Evolutionary conservation across 257 asterid genomes (phyloP).

Genomic region (Pogostemon cablin): DNA sequence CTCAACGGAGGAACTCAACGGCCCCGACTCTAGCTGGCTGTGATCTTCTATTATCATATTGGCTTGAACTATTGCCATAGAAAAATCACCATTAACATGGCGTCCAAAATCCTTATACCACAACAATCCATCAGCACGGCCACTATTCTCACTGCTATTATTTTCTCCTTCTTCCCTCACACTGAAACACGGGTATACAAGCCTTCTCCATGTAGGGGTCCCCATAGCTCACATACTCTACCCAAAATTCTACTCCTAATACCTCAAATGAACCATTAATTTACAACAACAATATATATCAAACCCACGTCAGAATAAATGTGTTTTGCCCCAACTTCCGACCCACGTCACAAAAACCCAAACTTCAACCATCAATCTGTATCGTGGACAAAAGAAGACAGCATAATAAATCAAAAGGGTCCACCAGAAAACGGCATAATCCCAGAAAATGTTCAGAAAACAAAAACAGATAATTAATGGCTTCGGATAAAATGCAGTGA

Average conservation of each 20-base stretch:
- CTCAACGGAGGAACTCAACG: conserved; percentile 55
- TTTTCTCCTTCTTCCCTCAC: conserved; percentile 48
- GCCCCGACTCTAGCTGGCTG: conserved; percentile 80
- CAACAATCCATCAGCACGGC: conserved; percentile 63
- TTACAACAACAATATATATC: neutral
- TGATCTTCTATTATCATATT: conserved; percentile 71
- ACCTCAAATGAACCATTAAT: conserved; percentile 22
- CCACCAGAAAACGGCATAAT: conserved; percentile 17
- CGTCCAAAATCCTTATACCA: conserved; percentile 74
- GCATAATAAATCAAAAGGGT: conserved; percentile 17
- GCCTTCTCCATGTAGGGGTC: conserved; percentile 63
- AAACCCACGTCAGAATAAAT: conserved; percentile 17
- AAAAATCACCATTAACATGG: conserved; percentile 74
- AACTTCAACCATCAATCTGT: conserved; percentile 52
- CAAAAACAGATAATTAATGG: conserved; percentile 24
- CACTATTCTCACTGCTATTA: conserved; percentile 44
- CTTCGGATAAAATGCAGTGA: conserved; percentile 29
- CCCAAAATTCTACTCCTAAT: conserved; percentile 31
- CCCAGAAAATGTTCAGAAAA: conserved; percentile 22
- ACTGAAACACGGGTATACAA: conserved; percentile 73
- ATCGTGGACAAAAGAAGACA: conserved; percentile 1
- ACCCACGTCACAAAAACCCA: conserved; percentile 36
- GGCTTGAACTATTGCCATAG: conserved; percentile 87
- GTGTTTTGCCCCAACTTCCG: conserved; percentile 35
- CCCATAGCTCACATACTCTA: conserved; percentile 56